Percentiles rank a stretch among this genome's conserved stretches.
These are phyloP conservation scores for Lumnitzera littorea DNA, from an alignment of 345 rosid genomes.

Conservation along the genomic window DNA sequence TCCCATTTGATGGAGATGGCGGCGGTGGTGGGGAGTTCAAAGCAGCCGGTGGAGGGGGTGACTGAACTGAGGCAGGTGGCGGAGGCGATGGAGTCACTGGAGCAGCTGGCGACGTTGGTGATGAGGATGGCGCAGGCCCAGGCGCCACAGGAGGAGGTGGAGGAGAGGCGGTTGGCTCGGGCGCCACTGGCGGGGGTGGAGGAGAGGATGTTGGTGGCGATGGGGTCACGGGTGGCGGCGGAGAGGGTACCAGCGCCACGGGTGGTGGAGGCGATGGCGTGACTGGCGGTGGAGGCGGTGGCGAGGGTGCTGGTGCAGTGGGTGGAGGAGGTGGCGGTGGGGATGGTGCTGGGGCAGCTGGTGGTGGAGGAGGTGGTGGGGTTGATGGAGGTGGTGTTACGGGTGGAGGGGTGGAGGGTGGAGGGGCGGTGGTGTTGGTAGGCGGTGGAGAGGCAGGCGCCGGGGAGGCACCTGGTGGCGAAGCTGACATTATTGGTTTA, in stretches of 20 bases:
- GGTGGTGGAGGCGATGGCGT: constrained; percentile 22
- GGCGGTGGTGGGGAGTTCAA: constrained; percentile 16
- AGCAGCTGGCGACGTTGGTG: constrained; percentile 28
- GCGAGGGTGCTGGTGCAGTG: constrained; percentile 14
- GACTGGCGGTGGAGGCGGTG: constrained; percentile 21
- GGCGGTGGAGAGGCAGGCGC: constrained; percentile 32
- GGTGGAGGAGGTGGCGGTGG: constrained; percentile 29
- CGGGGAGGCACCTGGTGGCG: constrained; percentile 27
- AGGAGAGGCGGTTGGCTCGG: constrained; percentile 12
- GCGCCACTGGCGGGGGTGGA: constrained; percentile 21
- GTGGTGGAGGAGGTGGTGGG: constrained; percentile 18
- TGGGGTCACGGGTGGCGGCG: constrained; percentile 14
- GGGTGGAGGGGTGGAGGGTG: constrained; percentile 20
- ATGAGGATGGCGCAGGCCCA: constrained; percentile 10
- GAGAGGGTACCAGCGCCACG: constrained; percentile 28
- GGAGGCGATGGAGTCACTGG: constrained; percentile 28
- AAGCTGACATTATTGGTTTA: constrained; percentile 35
- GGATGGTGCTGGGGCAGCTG: constrained; percentile 28
- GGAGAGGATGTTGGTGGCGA: constrained; percentile 10
- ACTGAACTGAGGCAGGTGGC: constrained; percentile 21
- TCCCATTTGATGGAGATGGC: constrained; percentile 9
- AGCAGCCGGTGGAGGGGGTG: constrained; percentile 11
- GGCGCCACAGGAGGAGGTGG: constrained; percentile 14
- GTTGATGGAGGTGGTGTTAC: constrained; percentile 12
- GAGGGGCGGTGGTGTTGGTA: constrained; percentile 23